A percentile compares a stretch with the other conserved stretches of the same genome.
phyloP scores from a whole-genome alignment of 116 monocot genomes.

The Iris pallida region DNA sequence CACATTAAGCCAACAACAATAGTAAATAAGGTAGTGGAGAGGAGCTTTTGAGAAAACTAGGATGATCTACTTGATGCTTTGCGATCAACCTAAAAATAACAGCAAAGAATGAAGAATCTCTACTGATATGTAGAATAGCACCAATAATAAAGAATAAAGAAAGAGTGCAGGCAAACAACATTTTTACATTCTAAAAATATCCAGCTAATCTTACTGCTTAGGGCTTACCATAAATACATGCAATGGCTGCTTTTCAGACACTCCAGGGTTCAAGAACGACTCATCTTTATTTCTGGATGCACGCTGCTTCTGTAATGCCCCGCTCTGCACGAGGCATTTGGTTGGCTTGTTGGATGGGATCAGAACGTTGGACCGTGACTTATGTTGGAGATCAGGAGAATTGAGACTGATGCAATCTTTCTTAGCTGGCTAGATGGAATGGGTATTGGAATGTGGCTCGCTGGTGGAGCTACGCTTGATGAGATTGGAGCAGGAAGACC shows the following conservation, averaged over 20 bases:
- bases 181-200: not conserved
- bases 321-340: too few relatives aligned
- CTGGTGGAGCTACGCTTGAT: too few relatives aligned
- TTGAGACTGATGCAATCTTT: too few relatives aligned
- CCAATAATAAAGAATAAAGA: not conserved
- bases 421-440: too few relatives aligned
- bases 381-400: too few relatives aligned
- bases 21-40: constrained; percentile 71
- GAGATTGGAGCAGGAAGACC: too few relatives aligned
- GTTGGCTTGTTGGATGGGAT: too few relatives aligned
- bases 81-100: constrained; percentile 67
- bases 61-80: constrained; percentile 73
- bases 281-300: constrained; percentile 69
- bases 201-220: not conserved
- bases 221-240: constrained; percentile 96
- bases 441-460: too few relatives aligned
- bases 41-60: constrained; percentile 73
- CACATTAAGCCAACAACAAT: constrained; percentile 72
- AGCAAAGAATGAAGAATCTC: not conserved
- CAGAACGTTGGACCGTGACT: too few relatives aligned
- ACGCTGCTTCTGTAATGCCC: constrained; percentile 86
- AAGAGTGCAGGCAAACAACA: not conserved
- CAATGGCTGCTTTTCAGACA: constrained; percentile 87
- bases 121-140: not conserved
- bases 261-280: constrained; percentile 63